Conservation (phyloP, 2,329 filamentous ascomycete genomes). For the Aspergillus japonicus region DNA sequence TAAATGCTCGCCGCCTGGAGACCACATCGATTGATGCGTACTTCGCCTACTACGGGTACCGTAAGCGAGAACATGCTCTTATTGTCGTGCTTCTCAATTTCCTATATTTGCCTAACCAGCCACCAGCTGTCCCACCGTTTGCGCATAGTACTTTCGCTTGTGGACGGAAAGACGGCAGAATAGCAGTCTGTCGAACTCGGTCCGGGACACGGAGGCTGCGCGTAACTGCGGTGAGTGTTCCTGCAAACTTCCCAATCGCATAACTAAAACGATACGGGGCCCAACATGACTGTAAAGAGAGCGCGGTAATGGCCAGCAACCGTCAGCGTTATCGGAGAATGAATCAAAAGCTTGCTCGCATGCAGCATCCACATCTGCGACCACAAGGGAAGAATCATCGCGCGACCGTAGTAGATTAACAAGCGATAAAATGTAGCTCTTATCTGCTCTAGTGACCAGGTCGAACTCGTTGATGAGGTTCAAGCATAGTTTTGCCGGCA, state of each 20-base stretch:
- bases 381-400: not conserved
- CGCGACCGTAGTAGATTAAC: not conserved
- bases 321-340: not conserved
- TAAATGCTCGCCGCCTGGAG: too few species aligned
- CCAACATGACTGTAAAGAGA: not conserved
- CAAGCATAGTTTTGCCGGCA: not conserved
- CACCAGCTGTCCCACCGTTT: not conserved
- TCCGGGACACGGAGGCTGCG: not conserved
- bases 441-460: slow-evolving; percentile 8
- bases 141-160: slow-evolving; percentile 1
- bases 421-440: not conserved
- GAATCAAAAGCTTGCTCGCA: not conserved
- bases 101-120: not conserved
- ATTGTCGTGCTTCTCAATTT: not conserved
- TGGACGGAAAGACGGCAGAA: slow-evolving; percentile 11
- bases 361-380: not conserved
- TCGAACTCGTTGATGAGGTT: slow-evolving; percentile 9
- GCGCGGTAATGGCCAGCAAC: not conserved
- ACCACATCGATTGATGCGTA: too few species aligned
- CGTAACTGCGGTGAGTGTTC: not conserved
- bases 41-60: too few species aligned
- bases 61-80: too few species aligned
- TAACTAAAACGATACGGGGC: not conserved
- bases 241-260: not conserved
- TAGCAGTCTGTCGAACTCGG: slow-evolving; percentile 4